phyloP scores from a whole-genome alignment of 352 stramenopile genomes.

The Vaucheria bursata region DNA sequence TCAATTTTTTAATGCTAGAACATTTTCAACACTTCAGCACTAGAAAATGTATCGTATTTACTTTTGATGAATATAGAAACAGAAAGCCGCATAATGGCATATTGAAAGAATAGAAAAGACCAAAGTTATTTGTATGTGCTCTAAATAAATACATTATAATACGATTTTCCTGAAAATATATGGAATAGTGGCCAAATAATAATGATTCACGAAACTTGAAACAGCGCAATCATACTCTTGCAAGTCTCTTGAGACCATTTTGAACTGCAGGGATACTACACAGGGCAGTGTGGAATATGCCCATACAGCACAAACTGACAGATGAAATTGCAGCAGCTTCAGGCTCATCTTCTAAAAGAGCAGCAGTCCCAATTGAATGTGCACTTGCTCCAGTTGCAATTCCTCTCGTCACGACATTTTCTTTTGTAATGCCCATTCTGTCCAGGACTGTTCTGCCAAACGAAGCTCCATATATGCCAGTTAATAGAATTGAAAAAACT shows the following conservation, averaged over 20 bases:
- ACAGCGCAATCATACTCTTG: neutral
- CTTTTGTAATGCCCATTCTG: constrained; percentile 19
- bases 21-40: too few relatives aligned
- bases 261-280: constrained; percentile 23
- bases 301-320: constrained; percentile 26
- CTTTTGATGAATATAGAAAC: too few relatives aligned
- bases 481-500: constrained; percentile 43
- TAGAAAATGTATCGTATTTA: too few relatives aligned
- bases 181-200: too few relatives aligned
- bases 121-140: too few relatives aligned
- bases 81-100: too few relatives aligned
- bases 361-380: constrained; percentile 41
- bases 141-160: too few relatives aligned
- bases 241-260: constrained; percentile 15
- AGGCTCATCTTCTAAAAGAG: constrained; percentile 33
- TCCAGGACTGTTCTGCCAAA: constrained; percentile 23
- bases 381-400: constrained; percentile 34
- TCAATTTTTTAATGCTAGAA: too few relatives aligned
- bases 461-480: constrained; percentile 36
- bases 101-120: too few relatives aligned
- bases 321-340: constrained; percentile 25
- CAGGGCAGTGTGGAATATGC: constrained; percentile 34
- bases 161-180: too few relatives aligned
- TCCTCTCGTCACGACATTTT: constrained; percentile 23
- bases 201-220: too few relatives aligned